Conservation (phyloP, 1,284 basidiomycete genomes). For the Malassezia vespertilionis region DNA sequence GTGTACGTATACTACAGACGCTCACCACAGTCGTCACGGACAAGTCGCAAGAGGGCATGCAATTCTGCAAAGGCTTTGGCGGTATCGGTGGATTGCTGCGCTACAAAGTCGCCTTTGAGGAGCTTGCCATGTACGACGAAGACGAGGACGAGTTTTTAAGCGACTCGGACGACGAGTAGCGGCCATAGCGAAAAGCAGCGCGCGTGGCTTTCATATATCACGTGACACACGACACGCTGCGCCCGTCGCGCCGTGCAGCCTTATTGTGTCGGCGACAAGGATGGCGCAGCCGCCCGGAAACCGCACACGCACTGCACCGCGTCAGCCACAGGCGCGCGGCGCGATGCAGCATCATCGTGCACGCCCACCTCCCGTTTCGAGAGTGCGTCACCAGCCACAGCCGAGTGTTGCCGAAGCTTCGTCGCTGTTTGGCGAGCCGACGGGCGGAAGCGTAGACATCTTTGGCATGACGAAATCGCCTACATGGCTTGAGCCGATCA, state of each 20-base stretch:
- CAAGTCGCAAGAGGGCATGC: slow-evolving; percentile 84
- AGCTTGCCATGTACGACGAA: slow-evolving; percentile 41
- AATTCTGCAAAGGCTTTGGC: slow-evolving; percentile 97
- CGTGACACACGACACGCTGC: neutral
- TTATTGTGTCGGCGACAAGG: neutral
- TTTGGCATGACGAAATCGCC: slow-evolving; percentile 3
- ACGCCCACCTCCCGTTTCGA: neutral
- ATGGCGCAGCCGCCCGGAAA: slow-evolving; percentile 2
- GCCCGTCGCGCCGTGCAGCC: slow-evolving; percentile 2
- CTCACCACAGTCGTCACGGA: slow-evolving; percentile 26
- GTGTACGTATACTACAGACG: slow-evolving; percentile 34
- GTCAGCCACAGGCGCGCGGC: neutral
- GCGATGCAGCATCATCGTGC: neutral
- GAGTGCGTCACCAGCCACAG: slow-evolving; percentile 3
- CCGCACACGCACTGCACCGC: neutral
- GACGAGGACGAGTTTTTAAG: slow-evolving; percentile 45
- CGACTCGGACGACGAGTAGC: slow-evolving; percentile 35
- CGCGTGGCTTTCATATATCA: slow-evolving; percentile 1
- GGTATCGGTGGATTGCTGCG: slow-evolving; percentile 88
- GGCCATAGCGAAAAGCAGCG: neutral
- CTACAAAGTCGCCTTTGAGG: slow-evolving; percentile 47
- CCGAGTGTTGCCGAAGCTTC: slow-evolving; percentile 6
- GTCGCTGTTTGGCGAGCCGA: slow-evolving; percentile 3
- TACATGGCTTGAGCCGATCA: neutral
- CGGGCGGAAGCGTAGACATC: neutral